Conservation (phyloP, 129 eudicot species). For the Saussurea involucrata region DNA sequence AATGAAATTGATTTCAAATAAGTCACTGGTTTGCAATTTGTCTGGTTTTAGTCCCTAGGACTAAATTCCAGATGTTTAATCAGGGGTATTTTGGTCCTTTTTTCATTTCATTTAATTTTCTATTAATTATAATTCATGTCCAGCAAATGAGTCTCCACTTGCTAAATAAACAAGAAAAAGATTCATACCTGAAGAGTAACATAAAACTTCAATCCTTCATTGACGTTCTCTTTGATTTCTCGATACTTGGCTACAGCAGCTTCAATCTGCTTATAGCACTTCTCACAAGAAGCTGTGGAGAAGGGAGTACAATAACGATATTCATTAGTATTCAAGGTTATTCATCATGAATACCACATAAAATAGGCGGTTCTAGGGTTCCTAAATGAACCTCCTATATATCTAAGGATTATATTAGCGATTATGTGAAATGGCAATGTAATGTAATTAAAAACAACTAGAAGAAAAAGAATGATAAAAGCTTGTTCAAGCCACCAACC, state of each 20-base stretch:
- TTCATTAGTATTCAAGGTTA: no score
- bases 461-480: background rate
- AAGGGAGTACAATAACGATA: background rate
- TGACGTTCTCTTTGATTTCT: conserved; percentile 88
- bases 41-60: no score
- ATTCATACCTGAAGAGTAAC: conserved; percentile 89
- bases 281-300: conserved; percentile 72
- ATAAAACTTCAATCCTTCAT: conserved; percentile 95
- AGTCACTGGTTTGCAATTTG: no score
- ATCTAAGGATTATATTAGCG: background rate
- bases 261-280: conserved; percentile 85
- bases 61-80: background rate
- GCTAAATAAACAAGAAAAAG: background rate
- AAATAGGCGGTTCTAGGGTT: no score
- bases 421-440: background rate
- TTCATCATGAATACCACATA: no score
- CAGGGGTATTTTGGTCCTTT: background rate
- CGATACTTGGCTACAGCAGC: conserved; percentile 87
- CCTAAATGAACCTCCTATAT: no score
- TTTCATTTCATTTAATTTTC: background rate
- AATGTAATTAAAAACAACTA: background rate
- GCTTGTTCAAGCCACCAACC: background rate
- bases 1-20: background rate
- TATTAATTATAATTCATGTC: background rate
- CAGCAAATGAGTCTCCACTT: background rate